Base-by-base conservation (phyloP, 2,329 filamentous ascomycete genomes). In the Penicillium psychrosexuale region DNA sequence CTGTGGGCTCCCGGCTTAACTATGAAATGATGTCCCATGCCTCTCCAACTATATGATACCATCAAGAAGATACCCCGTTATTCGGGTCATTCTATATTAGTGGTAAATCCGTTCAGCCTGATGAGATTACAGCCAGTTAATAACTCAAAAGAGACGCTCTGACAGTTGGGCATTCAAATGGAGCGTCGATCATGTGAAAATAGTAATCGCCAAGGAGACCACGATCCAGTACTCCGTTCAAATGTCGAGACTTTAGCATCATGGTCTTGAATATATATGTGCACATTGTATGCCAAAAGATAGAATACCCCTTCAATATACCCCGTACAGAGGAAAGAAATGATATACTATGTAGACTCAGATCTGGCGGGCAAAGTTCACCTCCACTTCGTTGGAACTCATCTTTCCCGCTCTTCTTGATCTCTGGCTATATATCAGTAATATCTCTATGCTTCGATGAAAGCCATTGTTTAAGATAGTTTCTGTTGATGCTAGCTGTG, bases 91-190 rank as follows among this genome's bases (percentile, higher is more conserved):
- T 33, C 8, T 1, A 5, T 5, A 48, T 27, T 15, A 7, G 5
- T 28, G 15, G 19, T 15, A n/a, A 9, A 30, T 24, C 3, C n/a
- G 5, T 22, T 30, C 12, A n/a, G 13, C 12, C 3, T 5, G 2
- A 8, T 13, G 24, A 3, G 22, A 36, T 22, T 5, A 9, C 28
- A 24, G 4, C 30, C 6, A 42, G 6, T 49, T 17, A 34, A 15
- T 8, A 43, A 9, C 8, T 1, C 15, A 27, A 27, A 31, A n/a
- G 4, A 30, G 7, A n/a, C 43, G 53, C 55, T 56, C 40, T 55
- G 51, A 51, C 42, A 56, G 61, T 64, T 62, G 62, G 59, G 59
- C 59, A 64, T 61, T 52, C 57, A 63, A 63, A 63, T 59, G 55
- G 58, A 53, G 51, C 45, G 60, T 61, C 55, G 56, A 61, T 61